Evolutionary conservation across 106 monocot species (phyloP), one percentile per base, ranked within the genome.

Genomic region (Hemerocallis citrina): DNA sequence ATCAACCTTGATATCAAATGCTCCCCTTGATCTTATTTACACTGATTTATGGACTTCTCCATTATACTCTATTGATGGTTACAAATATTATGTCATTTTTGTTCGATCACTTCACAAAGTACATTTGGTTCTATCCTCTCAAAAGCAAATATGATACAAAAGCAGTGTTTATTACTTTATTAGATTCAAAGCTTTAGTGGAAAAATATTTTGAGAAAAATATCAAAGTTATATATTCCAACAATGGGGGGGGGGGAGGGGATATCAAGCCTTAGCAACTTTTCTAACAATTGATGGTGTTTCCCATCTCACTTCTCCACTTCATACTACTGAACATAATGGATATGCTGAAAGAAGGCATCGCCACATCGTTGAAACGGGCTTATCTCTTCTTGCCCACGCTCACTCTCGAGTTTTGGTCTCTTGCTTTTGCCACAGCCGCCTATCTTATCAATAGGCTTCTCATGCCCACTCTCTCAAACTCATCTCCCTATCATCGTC

Each of bases 81-180:
- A 39, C 39, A 61, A 61, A 61, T 61, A 61, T 23, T 61, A 61
- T 54, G 54, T 54, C 24, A 31, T 31, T 27, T 54, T 54, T 54
- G 54, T 54, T 22, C n/a, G 54, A 54, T 54, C 54, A 54, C 24
- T 54, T 25, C 54, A 30, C 28, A 9, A 25, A 27, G 0, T 54
- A 54, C 21, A 5, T 61, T 9, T 61, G 60, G 60, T 20, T 61
- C 1, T 61, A 61, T 25, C 60, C 60, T 8, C 60, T 61, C 39
- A 40, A 37, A 38, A 15, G 12, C 12, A 61, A 61, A 40, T 61
- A 20, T 12, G 21, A 61, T 23, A 15, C 24, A 24, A 12, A 4
- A 0, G 15, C 16, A 4, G 17, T 40, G 9, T 61, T 61, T 40
- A 5, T 8, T 12, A 4, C 13, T 61, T 61, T 40, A 5, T 8